phyloP scores from a whole-genome alignment of 805 yeast species.

The Saccharomyces kudriavzevii region DNA sequence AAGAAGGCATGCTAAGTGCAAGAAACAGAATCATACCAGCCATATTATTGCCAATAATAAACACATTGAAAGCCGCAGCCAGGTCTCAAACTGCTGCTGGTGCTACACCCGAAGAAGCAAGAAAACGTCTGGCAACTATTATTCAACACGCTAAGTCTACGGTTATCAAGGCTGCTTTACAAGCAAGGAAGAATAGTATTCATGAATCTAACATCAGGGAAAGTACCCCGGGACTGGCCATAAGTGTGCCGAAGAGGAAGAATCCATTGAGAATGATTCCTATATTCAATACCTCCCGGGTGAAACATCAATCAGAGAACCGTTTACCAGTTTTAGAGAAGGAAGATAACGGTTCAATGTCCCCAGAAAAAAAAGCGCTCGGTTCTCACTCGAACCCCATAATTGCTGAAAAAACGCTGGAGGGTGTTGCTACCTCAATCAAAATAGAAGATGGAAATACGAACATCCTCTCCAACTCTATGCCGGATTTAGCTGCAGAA shows the following conservation, averaged over 20 bases:
- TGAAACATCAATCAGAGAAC: not conserved
- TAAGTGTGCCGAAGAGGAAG: not conserved
- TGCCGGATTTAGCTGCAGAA: not conserved
- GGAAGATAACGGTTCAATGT: not conserved
- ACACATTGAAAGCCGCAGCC: conserved; percentile 30
- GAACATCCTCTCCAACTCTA: not conserved
- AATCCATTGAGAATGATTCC: not conserved
- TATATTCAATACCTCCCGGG: not conserved
- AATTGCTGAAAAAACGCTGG: not conserved
- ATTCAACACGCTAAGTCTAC: conserved; percentile 27
- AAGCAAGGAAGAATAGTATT: conserved; percentile 10
- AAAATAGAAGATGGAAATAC: not conserved
- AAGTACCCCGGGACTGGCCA: not conserved
- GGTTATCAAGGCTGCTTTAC: conserved; percentile 19
- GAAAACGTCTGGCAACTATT: conserved; percentile 23
- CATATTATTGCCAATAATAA: conserved; percentile 25
- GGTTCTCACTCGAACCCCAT: not conserved
- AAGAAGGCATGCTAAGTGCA: conserved; percentile 2
- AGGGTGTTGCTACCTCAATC: not conserved
- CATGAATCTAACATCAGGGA: not conserved
- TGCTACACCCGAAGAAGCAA: conserved; percentile 28
- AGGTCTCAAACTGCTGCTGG: conserved; percentile 28
- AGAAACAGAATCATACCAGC: conserved; percentile 20
- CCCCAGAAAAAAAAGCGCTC: not conserved
- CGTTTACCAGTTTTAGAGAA: not conserved